Conservation (phyloP, 192 early-diverging fungal genomes). For the Mortierella hygrophila region DNA sequence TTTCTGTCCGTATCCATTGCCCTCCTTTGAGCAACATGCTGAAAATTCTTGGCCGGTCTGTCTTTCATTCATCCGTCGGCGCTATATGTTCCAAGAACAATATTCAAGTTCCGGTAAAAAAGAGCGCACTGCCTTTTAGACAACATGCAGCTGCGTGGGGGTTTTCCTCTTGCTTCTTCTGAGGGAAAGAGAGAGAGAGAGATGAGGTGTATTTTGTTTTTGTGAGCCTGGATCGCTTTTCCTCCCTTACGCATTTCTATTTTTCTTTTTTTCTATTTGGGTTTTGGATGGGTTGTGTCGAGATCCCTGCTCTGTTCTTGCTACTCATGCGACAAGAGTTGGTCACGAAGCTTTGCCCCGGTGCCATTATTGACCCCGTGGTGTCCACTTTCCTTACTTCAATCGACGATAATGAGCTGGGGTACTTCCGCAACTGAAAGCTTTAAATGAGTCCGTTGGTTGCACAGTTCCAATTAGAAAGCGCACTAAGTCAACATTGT, state of each 20-base stretch:
- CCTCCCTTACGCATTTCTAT: neutral
- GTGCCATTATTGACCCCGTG: too few relatives aligned
- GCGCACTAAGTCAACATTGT: slow-evolving; percentile 5
- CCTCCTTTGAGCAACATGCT: neutral
- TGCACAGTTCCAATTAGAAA: neutral
- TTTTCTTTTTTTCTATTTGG: neutral
- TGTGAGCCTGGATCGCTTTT: neutral
- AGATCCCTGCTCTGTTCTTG: too few relatives aligned
- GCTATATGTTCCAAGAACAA: neutral
- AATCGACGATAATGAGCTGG: too few relatives aligned
- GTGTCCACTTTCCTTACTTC: too few relatives aligned
- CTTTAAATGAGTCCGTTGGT: neutral
- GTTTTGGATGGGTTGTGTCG: too few relatives aligned
- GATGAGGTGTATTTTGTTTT: neutral
- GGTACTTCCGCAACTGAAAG: too few relatives aligned
- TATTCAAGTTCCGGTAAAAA: neutral
- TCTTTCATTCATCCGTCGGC: neutral
- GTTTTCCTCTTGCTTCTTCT: neutral
- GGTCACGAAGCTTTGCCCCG: too few relatives aligned
- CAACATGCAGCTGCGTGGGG: too few relatives aligned
- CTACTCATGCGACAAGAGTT: too few relatives aligned
- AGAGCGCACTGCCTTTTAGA: neutral
- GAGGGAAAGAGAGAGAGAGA: neutral
- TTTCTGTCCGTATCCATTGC: neutral
- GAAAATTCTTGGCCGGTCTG: neutral